A percentile compares a stretch with the other conserved stretches of the same genome.
Conservation (phyloP, 805 yeast genomes). For the Ogataea philodendri region DNA sequence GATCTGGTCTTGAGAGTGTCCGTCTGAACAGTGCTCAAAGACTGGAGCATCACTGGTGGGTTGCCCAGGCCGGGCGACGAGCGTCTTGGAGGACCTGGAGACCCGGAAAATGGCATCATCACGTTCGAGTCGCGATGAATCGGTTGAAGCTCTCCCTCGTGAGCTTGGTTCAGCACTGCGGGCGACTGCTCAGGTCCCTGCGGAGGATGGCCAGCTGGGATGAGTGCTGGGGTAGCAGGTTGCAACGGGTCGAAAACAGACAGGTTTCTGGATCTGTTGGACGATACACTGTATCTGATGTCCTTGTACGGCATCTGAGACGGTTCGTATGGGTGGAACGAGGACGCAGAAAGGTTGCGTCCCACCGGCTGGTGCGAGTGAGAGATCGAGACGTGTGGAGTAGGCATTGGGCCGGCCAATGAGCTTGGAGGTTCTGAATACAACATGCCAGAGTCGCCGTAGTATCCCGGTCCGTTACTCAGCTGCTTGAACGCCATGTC, state of each 20-base stretch:
- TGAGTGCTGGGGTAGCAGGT: slow-evolving; percentile 18
- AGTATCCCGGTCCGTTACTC: slow-evolving; percentile 21
- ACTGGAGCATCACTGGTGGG: slow-evolving; percentile 5
- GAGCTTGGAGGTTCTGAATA: slow-evolving; percentile 13
- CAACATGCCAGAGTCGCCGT: slow-evolving; percentile 14
- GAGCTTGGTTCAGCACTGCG: slow-evolving; percentile 7
- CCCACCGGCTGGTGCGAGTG: slow-evolving; percentile 22
- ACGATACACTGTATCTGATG: slow-evolving; percentile 32
- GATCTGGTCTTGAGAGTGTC: slow-evolving; percentile 22
- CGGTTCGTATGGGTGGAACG: slow-evolving; percentile 29
- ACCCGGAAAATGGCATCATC: slow-evolving; percentile 15
- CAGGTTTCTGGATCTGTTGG: slow-evolving; percentile 36
- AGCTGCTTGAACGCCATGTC: slow-evolving; percentile 31
- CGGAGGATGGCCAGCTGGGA: slow-evolving; percentile 8
- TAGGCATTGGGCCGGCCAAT: slow-evolving; percentile 11
- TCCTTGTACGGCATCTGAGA: slow-evolving; percentile 32
- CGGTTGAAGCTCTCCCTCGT: slow-evolving; percentile 14
- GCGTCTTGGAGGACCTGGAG: slow-evolving; percentile 17
- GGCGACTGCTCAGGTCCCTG: slow-evolving; percentile 13
- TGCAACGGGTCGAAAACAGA: slow-evolving; percentile 40
- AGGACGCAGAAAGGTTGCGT: slow-evolving; percentile 31
- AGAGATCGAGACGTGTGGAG: slow-evolving; percentile 14
- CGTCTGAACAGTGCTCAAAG: slow-evolving; percentile 1
- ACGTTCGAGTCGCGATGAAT: slow-evolving; percentile 15
- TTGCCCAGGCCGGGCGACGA: slow-evolving; percentile 9